A percentile compares a stretch with the other conserved stretches of the same genome.
These are phyloP conservation scores for Xylariomycetidae sp. DNA, from an alignment of 2,329 filamentous ascomycete species.

Conservation along the genomic window DNA sequence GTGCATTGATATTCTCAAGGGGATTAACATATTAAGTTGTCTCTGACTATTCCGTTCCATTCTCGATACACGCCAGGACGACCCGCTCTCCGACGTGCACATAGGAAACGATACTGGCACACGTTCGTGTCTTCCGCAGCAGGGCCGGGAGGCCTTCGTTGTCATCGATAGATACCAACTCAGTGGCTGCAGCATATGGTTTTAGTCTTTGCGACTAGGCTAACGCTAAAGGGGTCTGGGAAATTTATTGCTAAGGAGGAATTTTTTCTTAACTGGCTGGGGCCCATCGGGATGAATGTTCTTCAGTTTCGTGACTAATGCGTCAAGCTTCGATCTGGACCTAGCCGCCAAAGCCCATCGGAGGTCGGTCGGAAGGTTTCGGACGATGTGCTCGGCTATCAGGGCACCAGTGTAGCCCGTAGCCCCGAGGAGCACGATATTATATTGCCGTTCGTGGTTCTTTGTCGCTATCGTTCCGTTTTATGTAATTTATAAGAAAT, in stretches of 20 bases:
- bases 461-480: no score
- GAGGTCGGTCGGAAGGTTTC: slow-evolving; percentile 5
- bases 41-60: background rate
- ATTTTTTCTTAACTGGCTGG: background rate
- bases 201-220: background rate
- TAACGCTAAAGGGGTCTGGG: background rate
- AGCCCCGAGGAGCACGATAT: slow-evolving; percentile 11
- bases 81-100: background rate
- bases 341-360: slow-evolving; percentile 12
- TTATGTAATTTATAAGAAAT: no score
- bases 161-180: background rate
- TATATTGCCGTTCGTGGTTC: slow-evolving; percentile 5
- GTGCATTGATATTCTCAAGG: no score
- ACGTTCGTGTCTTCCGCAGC: background rate
- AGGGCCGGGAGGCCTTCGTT: background rate
- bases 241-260: background rate
- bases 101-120: background rate
- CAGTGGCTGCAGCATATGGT: background rate
- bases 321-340: slow-evolving; percentile 9
- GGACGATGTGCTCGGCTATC: slow-evolving; percentile 10
- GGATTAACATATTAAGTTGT: no score
- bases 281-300: slow-evolving; percentile 1
- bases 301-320: slow-evolving; percentile 7
- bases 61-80: background rate
- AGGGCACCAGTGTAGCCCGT: slow-evolving; percentile 12